Evolutionary conservation across 1,139 yeast genomes (phyloP), one percentile per base, ranked within the genome.

Genomic region (Candida smagusa): DNA sequence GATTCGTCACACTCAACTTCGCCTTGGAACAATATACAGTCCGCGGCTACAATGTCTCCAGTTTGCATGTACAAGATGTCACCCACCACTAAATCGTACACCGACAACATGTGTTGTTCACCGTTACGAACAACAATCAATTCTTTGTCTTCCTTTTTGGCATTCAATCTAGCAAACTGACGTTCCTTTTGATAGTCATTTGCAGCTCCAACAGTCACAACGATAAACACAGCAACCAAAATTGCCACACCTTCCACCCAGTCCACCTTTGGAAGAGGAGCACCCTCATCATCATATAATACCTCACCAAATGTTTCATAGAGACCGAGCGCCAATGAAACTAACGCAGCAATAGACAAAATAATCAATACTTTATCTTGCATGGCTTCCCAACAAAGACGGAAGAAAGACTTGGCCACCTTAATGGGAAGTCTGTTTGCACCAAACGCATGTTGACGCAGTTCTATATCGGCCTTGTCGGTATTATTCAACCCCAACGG

Each of bases 191-290:
- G 97, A 68, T 86, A 94, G 62, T 94, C 98, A 60, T 94, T 94
- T 12, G 79, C 84, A 2, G 97, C 95, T 35, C 97, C 96, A 9
- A 94, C 98, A 3, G 87, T 49, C 5, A 94, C 96, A 29, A 94
- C 97, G 44, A 94, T 92, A 7, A 80, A 54, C 22, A 94, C 86
- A 12, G 99, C 99, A 12, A 84, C 86, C 49, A 94, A 76, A 56
- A 94, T 94, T 30, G 98, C 98, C 30, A 90, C 96, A 48, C 99
- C 99, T 67, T 92, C 99, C 34, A 94, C 96, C 97, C 97, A 89
- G 56, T 89, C 95, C 22, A 90, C 92, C 50, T 79, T 78, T 12
- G 96, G 96, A 38, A 81, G 57, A 12, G 77, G 68, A 19, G 77
- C 68, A 19, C 96, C 95, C 48, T 87, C 86, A 9, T 77, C 81